Base-by-base conservation (phyloP, 2,329 filamentous ascomycete species). In the Proliferodiscus dingleyae region DNA sequence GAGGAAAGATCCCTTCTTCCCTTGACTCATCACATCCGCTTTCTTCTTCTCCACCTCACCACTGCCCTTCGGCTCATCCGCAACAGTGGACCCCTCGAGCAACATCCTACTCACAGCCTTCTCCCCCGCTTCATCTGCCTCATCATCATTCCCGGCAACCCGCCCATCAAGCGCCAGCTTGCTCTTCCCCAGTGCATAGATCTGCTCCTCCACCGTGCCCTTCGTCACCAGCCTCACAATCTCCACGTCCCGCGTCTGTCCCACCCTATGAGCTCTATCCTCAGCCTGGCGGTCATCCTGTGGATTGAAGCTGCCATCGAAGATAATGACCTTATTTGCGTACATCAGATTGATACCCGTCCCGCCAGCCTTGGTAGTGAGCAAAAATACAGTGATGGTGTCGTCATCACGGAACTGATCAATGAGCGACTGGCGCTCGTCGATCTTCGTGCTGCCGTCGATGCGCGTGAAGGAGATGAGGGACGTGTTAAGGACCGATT, bases 231-330 rank as follows among this genome's bases (percentile, higher is more conserved):
- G 75, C 23, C 89, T 76, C 32, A 95, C 81, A 32, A 98, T 86
- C 63, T 98, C 91, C 1, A 98, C 93, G 28, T 91, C 85, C 13
- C 87, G 75, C 23, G 80, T 90, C 71, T 98, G 93, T 0, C 93
- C 93, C 7, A 98, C 87, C 11, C 93, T 85, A 68, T 98, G 93
- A 0, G 93, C 93, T 15, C 93, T 83, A 65, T 98, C 97, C 71
- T 97, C 93, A 0, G 93, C 93, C 65, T 98, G 93, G n/a, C 95
- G 83, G 62, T 98, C 93, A 57, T 97, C 91, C 63, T 98, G 93
- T 0, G 93, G 93, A 58, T 98, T 98, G 70, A 96, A 95, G n/a
- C 84, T 88, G 53, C 87, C 86, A 66, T 98, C 93, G 64, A 97
- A 96, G 60, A 98, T 93, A 66, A 98, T 81, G 57, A 98, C 91